Evolutionary conservation across 2,329 filamentous ascomycete genomes (phyloP).

Genomic region (Ophiostoma angusticollis): DNA sequence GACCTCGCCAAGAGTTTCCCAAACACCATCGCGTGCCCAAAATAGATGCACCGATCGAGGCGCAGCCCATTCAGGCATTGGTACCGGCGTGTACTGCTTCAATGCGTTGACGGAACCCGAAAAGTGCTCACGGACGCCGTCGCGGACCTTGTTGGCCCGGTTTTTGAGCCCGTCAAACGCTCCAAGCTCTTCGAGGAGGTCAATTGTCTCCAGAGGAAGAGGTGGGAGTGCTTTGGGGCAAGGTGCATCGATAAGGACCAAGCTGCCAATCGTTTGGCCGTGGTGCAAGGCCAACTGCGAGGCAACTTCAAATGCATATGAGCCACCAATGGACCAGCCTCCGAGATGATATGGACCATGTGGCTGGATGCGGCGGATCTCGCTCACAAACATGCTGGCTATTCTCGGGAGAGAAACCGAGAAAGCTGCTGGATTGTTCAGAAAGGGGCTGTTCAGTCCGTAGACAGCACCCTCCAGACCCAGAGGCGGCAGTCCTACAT

Average conservation of each 20-base stretch:
- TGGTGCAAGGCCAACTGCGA: neutral
- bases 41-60: neutral
- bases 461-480: slow-evolving; percentile 3
- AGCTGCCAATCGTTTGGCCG: neutral
- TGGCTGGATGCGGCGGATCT: slow-evolving; percentile 1
- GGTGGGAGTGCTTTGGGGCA: neutral
- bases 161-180: neutral
- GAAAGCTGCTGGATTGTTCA: neutral
- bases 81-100: slow-evolving; percentile 1
- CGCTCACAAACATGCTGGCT: neutral
- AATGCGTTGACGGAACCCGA: slow-evolving; percentile 3
- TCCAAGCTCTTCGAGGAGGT: neutral
- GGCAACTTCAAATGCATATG: slow-evolving; percentile 3
- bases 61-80: neutral
- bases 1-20: slow-evolving; percentile 5
- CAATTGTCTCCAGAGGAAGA: neutral
- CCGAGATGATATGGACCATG: slow-evolving; percentile 1
- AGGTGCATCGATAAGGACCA: neutral
- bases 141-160: neutral
- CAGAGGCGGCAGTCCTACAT: neutral
- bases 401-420: neutral
- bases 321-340: slow-evolving; percentile 3
- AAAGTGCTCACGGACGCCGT: slow-evolving; percentile 2
- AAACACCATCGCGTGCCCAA: slow-evolving; percentile 6
- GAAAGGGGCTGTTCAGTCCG: slow-evolving; percentile 4